Evolutionary conservation across 148 eudicot genomes (phyloP).

Genomic region (Selenicereus undatus): DNA sequence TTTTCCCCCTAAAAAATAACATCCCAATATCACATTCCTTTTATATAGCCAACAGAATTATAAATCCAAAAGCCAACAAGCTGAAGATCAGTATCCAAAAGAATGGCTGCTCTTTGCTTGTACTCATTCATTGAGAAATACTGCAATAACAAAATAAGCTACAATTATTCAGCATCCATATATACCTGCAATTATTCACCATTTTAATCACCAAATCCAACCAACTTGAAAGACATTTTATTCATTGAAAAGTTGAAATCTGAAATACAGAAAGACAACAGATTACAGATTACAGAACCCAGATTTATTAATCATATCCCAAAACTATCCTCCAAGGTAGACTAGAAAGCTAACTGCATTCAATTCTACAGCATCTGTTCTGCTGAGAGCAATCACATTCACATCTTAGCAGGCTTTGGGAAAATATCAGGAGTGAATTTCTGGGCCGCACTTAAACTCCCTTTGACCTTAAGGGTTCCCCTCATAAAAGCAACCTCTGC

Average conservation of each 20-base stretch:
- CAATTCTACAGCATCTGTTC: background rate
- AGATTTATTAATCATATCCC: conserved; percentile 4
- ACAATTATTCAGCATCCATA: too few species aligned
- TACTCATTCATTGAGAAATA: too few species aligned
- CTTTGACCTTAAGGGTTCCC: conserved; percentile 89
- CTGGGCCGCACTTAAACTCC: conserved; percentile 84
- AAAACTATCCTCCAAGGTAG: too few species aligned
- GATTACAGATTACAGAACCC: conserved; percentile 20
- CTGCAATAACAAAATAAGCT: too few species aligned
- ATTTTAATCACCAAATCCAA: too few species aligned
- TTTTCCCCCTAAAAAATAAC: too few species aligned
- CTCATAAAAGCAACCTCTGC: conserved; percentile 96
- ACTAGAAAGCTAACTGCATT: background rate
- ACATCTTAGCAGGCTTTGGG: conserved; percentile 97
- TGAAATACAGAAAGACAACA: conserved; percentile 11
- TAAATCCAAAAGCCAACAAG: too few species aligned
- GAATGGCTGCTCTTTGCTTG: too few species aligned
- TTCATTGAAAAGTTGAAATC: background rate
- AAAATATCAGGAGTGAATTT: conserved; percentile 95
- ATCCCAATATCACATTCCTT: too few species aligned
- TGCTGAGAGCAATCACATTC: conserved; percentile 27
- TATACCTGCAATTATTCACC: too few species aligned
- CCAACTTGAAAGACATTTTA: background rate
- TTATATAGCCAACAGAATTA: too few species aligned
- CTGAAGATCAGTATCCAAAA: too few species aligned